Evolutionary conservation across 257 asterid genomes (phyloP).

Genomic region (Ilex aquifolium): DNA sequence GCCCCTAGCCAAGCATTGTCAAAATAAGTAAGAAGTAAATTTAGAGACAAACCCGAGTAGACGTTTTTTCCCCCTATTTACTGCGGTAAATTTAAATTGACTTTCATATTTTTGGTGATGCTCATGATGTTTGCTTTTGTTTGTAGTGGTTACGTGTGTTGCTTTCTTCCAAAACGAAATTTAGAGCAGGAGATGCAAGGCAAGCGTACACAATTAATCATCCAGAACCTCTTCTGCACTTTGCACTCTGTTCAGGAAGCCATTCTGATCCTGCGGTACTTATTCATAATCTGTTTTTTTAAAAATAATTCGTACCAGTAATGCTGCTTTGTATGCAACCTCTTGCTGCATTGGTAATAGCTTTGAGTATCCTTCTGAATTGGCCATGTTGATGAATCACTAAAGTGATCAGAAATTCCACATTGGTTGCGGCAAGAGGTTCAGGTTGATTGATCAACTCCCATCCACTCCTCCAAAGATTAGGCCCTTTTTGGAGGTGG

Average conservation of each 20-base stretch:
- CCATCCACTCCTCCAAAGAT: too few relatives aligned
- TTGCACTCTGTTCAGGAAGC: constrained; percentile 84
- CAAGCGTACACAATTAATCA: constrained; percentile 64
- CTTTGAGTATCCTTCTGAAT: too few relatives aligned
- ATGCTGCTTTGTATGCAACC: neutral
- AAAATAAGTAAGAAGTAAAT: too few relatives aligned
- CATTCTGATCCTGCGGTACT: constrained; percentile 97
- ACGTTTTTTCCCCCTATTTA: neutral
- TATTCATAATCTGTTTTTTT: neutral
- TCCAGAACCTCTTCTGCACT: constrained; percentile 87
- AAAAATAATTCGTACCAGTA: neutral
- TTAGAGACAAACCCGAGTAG: too few relatives aligned
- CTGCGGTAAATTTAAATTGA: neutral
- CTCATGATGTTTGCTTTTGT: constrained; percentile 25
- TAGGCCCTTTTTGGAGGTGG: too few relatives aligned
- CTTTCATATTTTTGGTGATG: constrained; percentile 1
- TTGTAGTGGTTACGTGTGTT: constrained; percentile 85
- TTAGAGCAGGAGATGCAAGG: constrained; percentile 71
- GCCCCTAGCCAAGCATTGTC: too few relatives aligned
- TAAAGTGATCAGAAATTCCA: too few relatives aligned
- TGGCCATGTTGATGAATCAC: too few relatives aligned
- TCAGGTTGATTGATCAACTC: too few relatives aligned
- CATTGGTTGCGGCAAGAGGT: too few relatives aligned
- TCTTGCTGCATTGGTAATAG: too few relatives aligned
- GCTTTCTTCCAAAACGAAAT: constrained; percentile 69